Evolutionary conservation across 257 asterid genomes (phyloP), one percentile per base, ranked within the genome.

Genomic region (Petrea volubilis): DNA sequence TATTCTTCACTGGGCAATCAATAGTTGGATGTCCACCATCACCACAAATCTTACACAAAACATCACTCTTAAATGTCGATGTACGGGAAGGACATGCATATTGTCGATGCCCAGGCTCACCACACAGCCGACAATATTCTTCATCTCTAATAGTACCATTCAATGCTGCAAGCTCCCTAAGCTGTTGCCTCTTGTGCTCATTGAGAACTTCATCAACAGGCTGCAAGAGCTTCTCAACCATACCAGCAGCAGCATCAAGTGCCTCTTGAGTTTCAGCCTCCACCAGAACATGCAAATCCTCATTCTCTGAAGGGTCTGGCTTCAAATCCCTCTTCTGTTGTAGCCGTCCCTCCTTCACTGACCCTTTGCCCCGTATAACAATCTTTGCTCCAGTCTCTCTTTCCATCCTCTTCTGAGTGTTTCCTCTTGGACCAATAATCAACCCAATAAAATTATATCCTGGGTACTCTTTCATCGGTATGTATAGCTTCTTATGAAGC

Each of bases 21-120:
- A 91, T 87, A 15, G 97, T 94, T 8, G 99, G 99, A 75, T 82
- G 98, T 3, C 99, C 99, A 68, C 99, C 97, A 68, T 94, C 99
- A 73, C 99, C 99, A 72, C 99, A 94, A 53, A 87, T 89, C 79
- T 84, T 94, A 80, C 99, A 94, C 51, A 86, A 73, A 66, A 94
- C 97, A 38, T 94, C 99, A 68, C 97, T 91, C 83, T 93, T 93
- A 71, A 93, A 93, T 24, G 97, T 93, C 0, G 97, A 80, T 10
- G 82, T 67, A 7, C 96, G 89, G 24, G 97, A 88, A 64, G 98
- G 98, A 79, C 98, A 93, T 1, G 97, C 96, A 72, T 81, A 89
- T 73, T 93, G 97, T 75, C 98, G 73, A 69, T 93, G 98, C 13
- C 98, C 98, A 7, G 96, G 90, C 82, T 94, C 99, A 52, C 97